phyloP scores from a whole-genome alignment of 2,329 filamentous ascomycete species.

The Fusarium sp. region DNA sequence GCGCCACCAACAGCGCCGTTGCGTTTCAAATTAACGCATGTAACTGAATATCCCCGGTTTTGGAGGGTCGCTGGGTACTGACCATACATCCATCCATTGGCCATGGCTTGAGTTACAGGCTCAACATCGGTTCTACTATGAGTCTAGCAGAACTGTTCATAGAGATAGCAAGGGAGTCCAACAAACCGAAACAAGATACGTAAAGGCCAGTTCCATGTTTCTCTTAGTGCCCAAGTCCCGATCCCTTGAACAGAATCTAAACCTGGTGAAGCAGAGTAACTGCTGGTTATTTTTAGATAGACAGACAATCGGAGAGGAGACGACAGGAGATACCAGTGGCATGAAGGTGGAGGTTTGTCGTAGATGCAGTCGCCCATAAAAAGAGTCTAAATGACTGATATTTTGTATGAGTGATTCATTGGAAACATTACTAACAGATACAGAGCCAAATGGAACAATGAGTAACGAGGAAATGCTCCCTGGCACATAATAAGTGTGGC shows the following conservation, averaged over 20 bases:
- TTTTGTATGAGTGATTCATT: slow-evolving; percentile 6
- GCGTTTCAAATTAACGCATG: slow-evolving; percentile 36
- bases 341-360: background rate
- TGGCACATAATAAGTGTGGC: background rate
- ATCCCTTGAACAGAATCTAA: slow-evolving; percentile 18
- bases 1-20: slow-evolving; percentile 27
- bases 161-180: background rate
- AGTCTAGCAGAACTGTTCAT: background rate
- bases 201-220: slow-evolving; percentile 34
- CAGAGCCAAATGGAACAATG: background rate
- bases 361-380: background rate
- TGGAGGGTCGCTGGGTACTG: slow-evolving; percentile 19
- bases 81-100: slow-evolving; percentile 9
- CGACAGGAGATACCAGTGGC: no score
- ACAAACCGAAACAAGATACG: slow-evolving; percentile 2
- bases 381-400: background rate
- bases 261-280: slow-evolving; percentile 2
- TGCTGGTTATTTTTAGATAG: background rate
- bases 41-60: slow-evolving; percentile 28
- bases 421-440: background rate
- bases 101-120: slow-evolving; percentile 8
- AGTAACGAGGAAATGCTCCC: background rate
- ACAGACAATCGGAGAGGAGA: background rate
- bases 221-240: slow-evolving; percentile 13
- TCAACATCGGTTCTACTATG: no score